Base-by-base conservation (phyloP, 2,329 filamentous ascomycete genomes). In the Penicillium sp. region DNA sequence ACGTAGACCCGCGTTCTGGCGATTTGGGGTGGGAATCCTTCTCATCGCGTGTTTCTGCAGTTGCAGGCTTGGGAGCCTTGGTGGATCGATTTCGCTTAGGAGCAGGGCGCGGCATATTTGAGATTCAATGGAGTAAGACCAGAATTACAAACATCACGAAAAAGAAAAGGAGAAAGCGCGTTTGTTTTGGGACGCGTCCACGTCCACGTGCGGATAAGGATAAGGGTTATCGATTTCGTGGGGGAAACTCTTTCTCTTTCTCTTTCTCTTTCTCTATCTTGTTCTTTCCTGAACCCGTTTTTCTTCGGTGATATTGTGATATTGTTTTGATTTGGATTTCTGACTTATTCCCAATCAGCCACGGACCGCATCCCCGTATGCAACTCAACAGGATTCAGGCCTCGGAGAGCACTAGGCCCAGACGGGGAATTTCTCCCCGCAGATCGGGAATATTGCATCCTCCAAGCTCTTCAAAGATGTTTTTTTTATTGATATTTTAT, bases 101-200 rank as follows among this genome's bases (percentile, higher is more conserved):
- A 4, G 63, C 63, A 47, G 63, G 63, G 35, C 63, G 63, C 47
- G 63, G 63, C 63, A 66, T 66, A 40, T 18, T 54, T 42, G 14
- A 7, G 37, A 44, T 44, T 31, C 35, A 22, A 22, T 31, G 27
- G 18, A 46, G 25, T n/a, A 11, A 20, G 15, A 46, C 3, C 14
- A 8, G 11, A 46, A 6, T 6, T 6, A 4, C 44, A 31, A 15
- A 15, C 54, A 58, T 49, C 56, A 51, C 51, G 58, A 45, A 52
- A 29, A 57, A 12, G 6, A 33, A 29, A 44, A 51, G 49, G n/a
- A 29, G 22, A 40, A 40, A 18, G 29, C 44, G 51, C 51, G 44
- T 53, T 54, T 60, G 51, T 60, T 53, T 58, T 54, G 50, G 54
- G 48, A 57, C 57, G 56, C 56, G 56, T 56, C 46, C 56, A 56